Base-by-base conservation (phyloP, 2,329 filamentous ascomycete genomes). In the Sclerotinia glacialis region DNA sequence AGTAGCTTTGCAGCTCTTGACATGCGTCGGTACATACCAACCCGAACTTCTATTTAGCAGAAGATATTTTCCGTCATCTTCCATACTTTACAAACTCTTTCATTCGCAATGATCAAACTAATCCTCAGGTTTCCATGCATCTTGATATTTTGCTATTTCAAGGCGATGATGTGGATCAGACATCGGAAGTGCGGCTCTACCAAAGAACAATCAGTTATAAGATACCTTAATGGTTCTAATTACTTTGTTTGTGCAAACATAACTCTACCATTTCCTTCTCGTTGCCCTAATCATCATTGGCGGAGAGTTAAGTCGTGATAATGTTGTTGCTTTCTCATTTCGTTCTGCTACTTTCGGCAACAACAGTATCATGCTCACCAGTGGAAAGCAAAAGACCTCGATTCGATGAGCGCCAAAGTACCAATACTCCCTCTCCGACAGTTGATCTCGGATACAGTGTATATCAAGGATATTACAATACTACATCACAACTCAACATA, bases 401-500 rank as follows among this genome's bases (percentile, higher is more conserved):
- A 18, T 40, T 37, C 6, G 23, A 50, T 3, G 23, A 56, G 18
- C 54, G 34, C 2, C 54, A 60, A 65, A 52, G n/a, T 31, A 34
- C 11, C 5, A 44, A 46, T 46, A 21, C 26, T 34, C 60, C 63
- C n/a, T 52, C 64, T 26, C 50, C 42, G 23, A 23, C 44, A 2
- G 80, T 83, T 28, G 78, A 83, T 69, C 71, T 83, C 1, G 81
- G 78, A 11, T 84, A 84, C 66, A 77, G 77, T 11, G 74, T 75
- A 26, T 84, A 84, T 68, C 73, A 79, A 67, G 82, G 82, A 12
- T 75, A 73, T 44, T 75, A 78, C 50, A 77, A 83, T 68, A 26
- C 73, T 5, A 75, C 76, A 0, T 78, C 74, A 12, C 75, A 76
- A 2, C 60, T 83, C 12, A 82, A 83, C 66, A 73, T 78, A 37